Evolutionary conservation across 2,329 filamentous ascomycete species (phyloP).

Genomic region (Bipolaris victoriae): DNA sequence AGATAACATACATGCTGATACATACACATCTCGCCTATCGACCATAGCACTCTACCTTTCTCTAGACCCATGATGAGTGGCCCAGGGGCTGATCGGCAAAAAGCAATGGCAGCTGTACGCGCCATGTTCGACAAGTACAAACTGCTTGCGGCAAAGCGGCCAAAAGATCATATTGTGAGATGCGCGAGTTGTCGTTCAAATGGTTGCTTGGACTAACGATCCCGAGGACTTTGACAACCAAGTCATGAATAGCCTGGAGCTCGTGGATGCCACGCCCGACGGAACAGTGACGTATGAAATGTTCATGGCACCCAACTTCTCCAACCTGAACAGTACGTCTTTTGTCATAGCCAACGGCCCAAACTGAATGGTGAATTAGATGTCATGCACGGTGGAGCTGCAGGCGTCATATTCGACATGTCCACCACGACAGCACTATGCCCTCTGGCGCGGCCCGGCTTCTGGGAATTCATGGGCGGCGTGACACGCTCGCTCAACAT

Average conservation of each 20-base stretch:
- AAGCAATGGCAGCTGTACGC: slow-evolving; percentile 46
- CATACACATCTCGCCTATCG: background rate
- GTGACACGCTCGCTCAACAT: slow-evolving; percentile 59
- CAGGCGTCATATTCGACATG: slow-evolving; percentile 51
- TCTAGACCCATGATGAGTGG: slow-evolving; percentile 28
- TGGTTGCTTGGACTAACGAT: slow-evolving; percentile 5
- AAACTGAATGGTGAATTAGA: slow-evolving; percentile 30
- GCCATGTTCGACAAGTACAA: slow-evolving; percentile 48
- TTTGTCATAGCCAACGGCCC: background rate
- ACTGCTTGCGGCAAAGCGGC: slow-evolving; percentile 39
- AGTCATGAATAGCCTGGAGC: slow-evolving; percentile 47
- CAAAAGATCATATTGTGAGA: slow-evolving; percentile 42
- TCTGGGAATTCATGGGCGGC: slow-evolving; percentile 61
- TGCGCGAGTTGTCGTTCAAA: background rate
- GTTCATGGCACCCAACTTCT: slow-evolving; percentile 43
- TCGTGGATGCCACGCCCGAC: slow-evolving; percentile 46
- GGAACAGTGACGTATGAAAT: slow-evolving; percentile 47
- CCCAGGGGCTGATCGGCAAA: slow-evolving; percentile 31
- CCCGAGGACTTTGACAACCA: slow-evolving; percentile 46
- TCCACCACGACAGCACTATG: slow-evolving; percentile 58
- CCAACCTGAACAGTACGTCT: slow-evolving; percentile 49
- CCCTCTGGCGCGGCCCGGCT: slow-evolving; percentile 56
- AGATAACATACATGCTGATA: background rate
- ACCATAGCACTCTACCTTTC: background rate
- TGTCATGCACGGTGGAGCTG: slow-evolving; percentile 51